These are phyloP conservation scores for Neurospora cerealis DNA, from an alignment of 495 filamentous ascomycete genomes.

Conservation along the genomic window DNA sequence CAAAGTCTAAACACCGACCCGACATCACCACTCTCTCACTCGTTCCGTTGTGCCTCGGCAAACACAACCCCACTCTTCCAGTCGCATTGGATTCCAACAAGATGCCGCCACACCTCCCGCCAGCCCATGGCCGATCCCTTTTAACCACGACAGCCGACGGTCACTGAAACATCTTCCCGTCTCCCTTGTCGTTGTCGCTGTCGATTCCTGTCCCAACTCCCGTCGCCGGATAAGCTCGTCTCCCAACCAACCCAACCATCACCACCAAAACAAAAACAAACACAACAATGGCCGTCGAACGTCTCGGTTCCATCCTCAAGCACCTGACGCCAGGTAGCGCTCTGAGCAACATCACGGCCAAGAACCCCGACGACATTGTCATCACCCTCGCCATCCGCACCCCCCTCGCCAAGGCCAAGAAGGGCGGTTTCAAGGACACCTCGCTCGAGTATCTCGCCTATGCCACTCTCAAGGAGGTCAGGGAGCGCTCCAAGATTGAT, in stretches of 20 bases:
- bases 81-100: background rate
- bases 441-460: conserved; percentile 78
- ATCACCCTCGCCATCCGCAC: conserved; percentile 78
- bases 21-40: background rate
- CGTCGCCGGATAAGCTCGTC: background rate
- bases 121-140: background rate
- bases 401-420: conserved; percentile 63
- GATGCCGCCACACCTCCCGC: background rate
- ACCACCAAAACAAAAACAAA: background rate
- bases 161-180: background rate
- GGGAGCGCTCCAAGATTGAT: conserved; percentile 65
- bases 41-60: conserved; percentile 13
- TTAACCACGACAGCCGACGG: background rate
- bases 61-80: conserved; percentile 10
- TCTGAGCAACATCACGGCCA: conserved; percentile 63
- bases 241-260: background rate
- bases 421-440: conserved; percentile 93
- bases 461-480: conserved; percentile 64
- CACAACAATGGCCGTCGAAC: conserved; percentile 64
- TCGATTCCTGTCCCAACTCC: background rate
- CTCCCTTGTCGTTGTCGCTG: background rate
- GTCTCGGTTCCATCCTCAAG: conserved; percentile 77
- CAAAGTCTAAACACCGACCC: background rate
- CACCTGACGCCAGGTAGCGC: conserved; percentile 68
- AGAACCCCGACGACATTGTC: conserved; percentile 93